These are phyloP conservation scores for Astragalus glycyphyllos DNA, from an alignment of 306 rosid genomes.

Conservation along the genomic window DNA sequence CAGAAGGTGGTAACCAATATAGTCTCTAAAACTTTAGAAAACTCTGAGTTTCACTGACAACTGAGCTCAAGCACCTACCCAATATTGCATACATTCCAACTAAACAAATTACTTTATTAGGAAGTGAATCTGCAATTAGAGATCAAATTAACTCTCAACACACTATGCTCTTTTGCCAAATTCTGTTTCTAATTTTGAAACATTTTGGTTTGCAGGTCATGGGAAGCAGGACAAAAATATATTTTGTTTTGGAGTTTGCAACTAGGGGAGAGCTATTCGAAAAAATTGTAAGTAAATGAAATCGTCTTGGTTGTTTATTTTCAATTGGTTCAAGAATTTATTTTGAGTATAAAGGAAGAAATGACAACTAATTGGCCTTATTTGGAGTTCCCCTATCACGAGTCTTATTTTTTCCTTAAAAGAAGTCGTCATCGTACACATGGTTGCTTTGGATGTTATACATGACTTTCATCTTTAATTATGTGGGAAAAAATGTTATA, in stretches of 20 bases:
- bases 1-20: background rate
- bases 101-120: constrained; percentile 1
- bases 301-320: constrained; percentile 19
- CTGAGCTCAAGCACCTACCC: too few relatives aligned
- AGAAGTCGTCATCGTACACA: background rate
- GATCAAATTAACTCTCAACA: constrained; percentile 10
- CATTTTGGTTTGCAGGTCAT: constrained; percentile 67
- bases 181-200: constrained; percentile 27
- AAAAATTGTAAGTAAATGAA: constrained; percentile 80
- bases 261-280: constrained; percentile 99
- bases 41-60: constrained; percentile 10
- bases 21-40: background rate
- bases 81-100: background rate
- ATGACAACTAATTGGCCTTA: background rate
- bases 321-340: constrained; percentile 21
- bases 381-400: constrained; percentile 21
- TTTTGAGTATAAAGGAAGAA: background rate
- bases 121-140: constrained; percentile 17
- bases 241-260: constrained; percentile 88
- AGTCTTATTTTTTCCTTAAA: constrained; percentile 22
- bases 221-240: constrained; percentile 96
- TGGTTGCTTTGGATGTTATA: constrained; percentile 34
- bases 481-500: constrained; percentile 10
- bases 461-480: constrained; percentile 7
- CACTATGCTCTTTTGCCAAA: constrained; percentile 4